These are phyloP conservation scores for Friedmanniomyces simplex DNA, from an alignment of 495 filamentous ascomycete species.

Conservation along the genomic window DNA sequence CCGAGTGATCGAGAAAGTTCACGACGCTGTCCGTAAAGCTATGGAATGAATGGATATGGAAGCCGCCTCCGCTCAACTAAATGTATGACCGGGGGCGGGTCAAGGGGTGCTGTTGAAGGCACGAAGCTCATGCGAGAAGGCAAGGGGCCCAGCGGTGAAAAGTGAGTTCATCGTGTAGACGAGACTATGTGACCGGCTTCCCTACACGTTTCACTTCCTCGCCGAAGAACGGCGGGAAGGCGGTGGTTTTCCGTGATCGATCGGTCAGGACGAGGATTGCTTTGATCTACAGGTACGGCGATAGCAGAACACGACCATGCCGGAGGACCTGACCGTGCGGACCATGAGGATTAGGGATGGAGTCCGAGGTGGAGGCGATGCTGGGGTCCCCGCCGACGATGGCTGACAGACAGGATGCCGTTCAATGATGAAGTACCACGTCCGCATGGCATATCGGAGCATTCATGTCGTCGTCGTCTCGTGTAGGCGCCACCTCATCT, in stretches of 20 bases:
- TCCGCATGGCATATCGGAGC: too few relatives aligned
- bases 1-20: slow-evolving; percentile 34
- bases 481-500: too few relatives aligned
- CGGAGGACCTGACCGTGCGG: slow-evolving; percentile 15
- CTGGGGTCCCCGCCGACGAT: slow-evolving; percentile 18
- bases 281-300: slow-evolving; percentile 15
- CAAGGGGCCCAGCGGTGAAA: slow-evolving; percentile 44
- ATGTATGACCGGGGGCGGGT: slow-evolving; percentile 37
- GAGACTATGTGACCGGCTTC: slow-evolving; percentile 3
- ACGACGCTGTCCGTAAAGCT: slow-evolving; percentile 33
- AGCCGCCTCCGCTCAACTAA: slow-evolving; percentile 39
- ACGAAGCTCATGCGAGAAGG: slow-evolving; percentile 39
- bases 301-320: slow-evolving; percentile 19
- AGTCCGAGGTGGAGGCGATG: slow-evolving; percentile 17
- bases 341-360: slow-evolving; percentile 22
- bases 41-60: slow-evolving; percentile 39
- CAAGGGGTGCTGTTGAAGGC: slow-evolving; percentile 42
- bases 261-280: slow-evolving; percentile 17
- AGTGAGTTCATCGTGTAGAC: slow-evolving; percentile 39
- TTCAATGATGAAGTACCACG: neutral
- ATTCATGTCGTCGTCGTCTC: too few relatives aligned
- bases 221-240: slow-evolving; percentile 10
- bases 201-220: slow-evolving; percentile 7
- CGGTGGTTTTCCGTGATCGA: slow-evolving; percentile 9
- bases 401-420: neutral